Evolutionary conservation across 2,329 filamentous ascomycete species (phyloP).

Genomic region (Chaetomiaceae sp.): DNA sequence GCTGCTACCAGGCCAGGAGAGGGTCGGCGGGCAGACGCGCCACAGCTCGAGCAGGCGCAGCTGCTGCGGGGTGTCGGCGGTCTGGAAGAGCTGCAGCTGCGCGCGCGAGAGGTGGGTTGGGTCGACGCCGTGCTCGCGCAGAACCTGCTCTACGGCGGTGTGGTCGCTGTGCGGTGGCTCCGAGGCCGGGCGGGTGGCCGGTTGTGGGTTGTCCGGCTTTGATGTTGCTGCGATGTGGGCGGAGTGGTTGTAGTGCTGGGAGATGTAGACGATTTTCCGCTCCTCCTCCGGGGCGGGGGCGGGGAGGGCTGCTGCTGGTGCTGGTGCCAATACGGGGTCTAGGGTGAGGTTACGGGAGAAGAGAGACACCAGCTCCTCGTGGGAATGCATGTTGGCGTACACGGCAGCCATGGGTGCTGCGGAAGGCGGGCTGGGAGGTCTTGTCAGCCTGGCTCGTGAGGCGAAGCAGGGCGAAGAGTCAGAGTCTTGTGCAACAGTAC

Average conservation of each 20-base stretch:
- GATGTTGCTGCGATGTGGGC: slow-evolving; percentile 61
- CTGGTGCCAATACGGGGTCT: slow-evolving; percentile 29
- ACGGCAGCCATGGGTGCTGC: slow-evolving; percentile 34
- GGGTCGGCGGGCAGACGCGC: slow-evolving; percentile 69
- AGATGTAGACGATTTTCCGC: slow-evolving; percentile 60
- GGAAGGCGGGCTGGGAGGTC: slow-evolving; percentile 17
- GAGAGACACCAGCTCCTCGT: slow-evolving; percentile 76
- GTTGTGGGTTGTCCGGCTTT: slow-evolving; percentile 33
- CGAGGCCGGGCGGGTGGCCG: slow-evolving; percentile 42
- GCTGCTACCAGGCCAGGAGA: slow-evolving; percentile 44
- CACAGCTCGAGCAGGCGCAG: slow-evolving; percentile 75
- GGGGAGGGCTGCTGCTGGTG: slow-evolving; percentile 19
- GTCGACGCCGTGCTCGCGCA: slow-evolving; percentile 64
- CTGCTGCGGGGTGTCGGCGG: slow-evolving; percentile 66
- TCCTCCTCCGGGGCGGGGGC: slow-evolving; percentile 26
- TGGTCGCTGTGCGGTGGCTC: slow-evolving; percentile 45
- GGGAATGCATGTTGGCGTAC: slow-evolving; percentile 53
- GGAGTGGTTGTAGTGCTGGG: slow-evolving; percentile 80
- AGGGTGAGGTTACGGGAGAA: slow-evolving; percentile 72
- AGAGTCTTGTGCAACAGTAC: neutral
- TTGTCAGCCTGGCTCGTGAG: neutral
- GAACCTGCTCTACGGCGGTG: slow-evolving; percentile 49
- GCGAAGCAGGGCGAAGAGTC: neutral
- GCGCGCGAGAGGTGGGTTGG: slow-evolving; percentile 61
- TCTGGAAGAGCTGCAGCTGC: slow-evolving; percentile 72